Base-by-base conservation (phyloP, 2,329 filamentous ascomycete genomes). In the Ploettnerulaceae sp. region DNA sequence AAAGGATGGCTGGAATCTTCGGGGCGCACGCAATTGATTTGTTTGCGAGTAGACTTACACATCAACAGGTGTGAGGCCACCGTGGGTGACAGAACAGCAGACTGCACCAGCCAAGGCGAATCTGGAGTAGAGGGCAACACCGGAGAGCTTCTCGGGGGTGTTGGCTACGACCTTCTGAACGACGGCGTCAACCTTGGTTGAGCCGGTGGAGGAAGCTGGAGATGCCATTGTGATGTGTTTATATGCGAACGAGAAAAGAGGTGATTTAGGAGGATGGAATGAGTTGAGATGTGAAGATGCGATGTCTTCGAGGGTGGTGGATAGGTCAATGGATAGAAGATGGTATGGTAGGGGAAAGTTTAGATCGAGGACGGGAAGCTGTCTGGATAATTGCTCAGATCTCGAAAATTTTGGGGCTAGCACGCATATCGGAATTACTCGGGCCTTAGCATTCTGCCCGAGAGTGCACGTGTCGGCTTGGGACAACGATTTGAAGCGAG, bases 11-110 rank as follows among this genome's bases (percentile, higher is more conserved):
- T 26, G 5, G 11, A 20, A n/a, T 9, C n/a, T 31, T 14, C 5
- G 8, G 31, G 12, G 32, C 39, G 41, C 31, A 22, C 20, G 7
- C 21, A 31, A 36, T 26, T n/a, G n/a, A n/a, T n/a, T n/a, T n/a
- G n/a, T n/a, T n/a, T 32, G 3, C 32, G n/a, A 18, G 14, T n/a
- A 47, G 52, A 87, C 91, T 72, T 93, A 97, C 91, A 98, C 93
- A 86, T 98, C 93, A 71, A 98, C 89, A 67, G 93, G 93, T 61
- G 93, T 98, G 64, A 97, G 83, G 66, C 79, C 86, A 72, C 91
- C 93, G 81, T 98, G 93, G 67, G 93, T 98, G 74, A 97, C 76
- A 63, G 90, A 93, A 74, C 93, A 98, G 84, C 93, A 96, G 77
- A 97, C 76, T 64, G 93, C 93, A 74, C 93, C 93, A 64, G 93